Base-by-base conservation (phyloP, 2,329 filamentous ascomycete genomes). In the Stachybotrys elegans region DNA sequence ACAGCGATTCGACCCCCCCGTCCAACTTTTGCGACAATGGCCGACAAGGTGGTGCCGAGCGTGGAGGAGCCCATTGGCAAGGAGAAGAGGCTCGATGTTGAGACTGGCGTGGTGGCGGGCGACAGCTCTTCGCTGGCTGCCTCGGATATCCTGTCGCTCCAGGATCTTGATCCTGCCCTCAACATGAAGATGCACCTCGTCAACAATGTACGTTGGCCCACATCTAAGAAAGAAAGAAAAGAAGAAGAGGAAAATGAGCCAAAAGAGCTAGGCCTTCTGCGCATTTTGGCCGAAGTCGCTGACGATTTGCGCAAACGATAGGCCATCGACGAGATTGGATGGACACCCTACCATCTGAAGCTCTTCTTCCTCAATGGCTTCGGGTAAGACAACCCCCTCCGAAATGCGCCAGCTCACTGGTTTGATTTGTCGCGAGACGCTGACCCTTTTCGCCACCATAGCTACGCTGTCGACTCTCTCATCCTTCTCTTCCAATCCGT, bases 121-220 rank as follows among this genome's bases (percentile, higher is more conserved):
- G 38, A 23, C 22, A 52, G 54, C 23, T 60, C 57, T 20, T 23
- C 55, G 22, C 45, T 38, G 22, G 48, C 53, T 17, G 59, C 52
- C 37, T 59, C 67, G 43, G 81, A 85, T 52, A 62, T 85, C 20
- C 68, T 85, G 13, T 70, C 68, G 5, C 62, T 71, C 43, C 76
- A 84, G 59, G 71, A 78, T 53, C 63, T 78, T 22, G 81, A 86
- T 55, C 77, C 79, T 5, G 79, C 75, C 2, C 63, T 86, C 36
- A 78, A 78, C 52, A 74, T 74, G 32, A 86, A 86, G 60, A 86
- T 86, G 80, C 74, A 81, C 52, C 67, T 86, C 22, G 75, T 86
- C 47, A 87, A 86, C 57, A 76, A 86, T 60, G 79, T 79, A 54
- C 63, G 75, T 25, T 14, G 14, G 14, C 27, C n/a, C n/a, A n/a